Conservation (phyloP, 768 basidiomycete genomes). For the Leucocoprinus sp. region DNA sequence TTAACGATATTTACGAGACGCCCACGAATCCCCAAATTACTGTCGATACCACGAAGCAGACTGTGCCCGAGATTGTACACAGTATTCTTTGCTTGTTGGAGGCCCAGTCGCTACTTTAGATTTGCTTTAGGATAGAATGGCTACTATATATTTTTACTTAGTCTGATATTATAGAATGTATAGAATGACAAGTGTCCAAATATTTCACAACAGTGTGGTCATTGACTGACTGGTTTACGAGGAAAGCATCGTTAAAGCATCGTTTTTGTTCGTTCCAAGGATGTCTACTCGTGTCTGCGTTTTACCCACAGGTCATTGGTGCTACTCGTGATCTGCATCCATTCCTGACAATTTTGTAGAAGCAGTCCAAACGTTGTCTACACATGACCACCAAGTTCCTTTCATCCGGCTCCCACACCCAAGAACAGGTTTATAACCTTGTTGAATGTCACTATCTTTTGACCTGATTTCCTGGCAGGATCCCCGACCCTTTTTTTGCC, state of each 20-base stretch:
- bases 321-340: too few relatives aligned
- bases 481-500: slow-evolving; percentile 60
- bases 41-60: slow-evolving; percentile 74
- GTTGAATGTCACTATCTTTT: neutral
- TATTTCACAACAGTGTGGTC: slow-evolving; percentile 19
- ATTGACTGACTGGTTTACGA: neutral
- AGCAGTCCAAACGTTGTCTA: slow-evolving; percentile 11
- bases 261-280: neutral
- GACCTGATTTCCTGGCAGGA: slow-evolving; percentile 31
- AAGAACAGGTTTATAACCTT: slow-evolving; percentile 54
- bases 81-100: slow-evolving; percentile 70
- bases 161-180: too few relatives aligned
- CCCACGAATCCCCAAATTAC: slow-evolving; percentile 76
- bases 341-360: slow-evolving; percentile 1
- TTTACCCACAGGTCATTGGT: slow-evolving; percentile 15
- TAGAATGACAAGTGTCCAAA: slow-evolving; percentile 14
- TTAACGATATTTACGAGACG: slow-evolving; percentile 78
- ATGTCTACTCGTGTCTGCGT: slow-evolving; percentile 18
- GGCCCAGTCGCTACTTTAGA: slow-evolving; percentile 41
- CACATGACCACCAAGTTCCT: slow-evolving; percentile 11
- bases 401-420: slow-evolving; percentile 79
- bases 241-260: too few relatives aligned
- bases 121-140: neutral
- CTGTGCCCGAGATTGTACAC: slow-evolving; percentile 89
- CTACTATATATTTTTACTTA: too few relatives aligned